These are phyloP conservation scores for Posidonia australis DNA, from an alignment of 106 monocot genomes.

Conservation along the genomic window DNA sequence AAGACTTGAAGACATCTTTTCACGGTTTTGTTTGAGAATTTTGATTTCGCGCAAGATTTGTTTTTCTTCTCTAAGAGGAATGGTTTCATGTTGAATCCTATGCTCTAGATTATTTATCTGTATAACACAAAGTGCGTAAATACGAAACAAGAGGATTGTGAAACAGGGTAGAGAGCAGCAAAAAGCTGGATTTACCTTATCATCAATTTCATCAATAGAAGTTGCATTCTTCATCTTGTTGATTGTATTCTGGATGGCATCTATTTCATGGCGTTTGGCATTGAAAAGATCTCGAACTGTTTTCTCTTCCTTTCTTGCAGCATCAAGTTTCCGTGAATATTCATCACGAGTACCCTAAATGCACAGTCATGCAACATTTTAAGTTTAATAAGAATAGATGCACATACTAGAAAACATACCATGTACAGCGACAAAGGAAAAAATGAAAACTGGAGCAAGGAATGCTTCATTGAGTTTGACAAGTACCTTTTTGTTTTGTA, in stretches of 20 bases:
- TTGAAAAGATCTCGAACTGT: conserved; percentile 17
- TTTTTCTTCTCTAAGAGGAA: conserved; percentile 61
- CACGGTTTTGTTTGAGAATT: conserved; percentile 37
- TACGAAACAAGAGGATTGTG: neutral
- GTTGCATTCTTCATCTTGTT: conserved; percentile 37
- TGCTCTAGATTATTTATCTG: conserved; percentile 51
- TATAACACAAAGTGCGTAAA: neutral
- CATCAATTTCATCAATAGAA: conserved; percentile 57
- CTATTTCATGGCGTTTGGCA: conserved; percentile 42
- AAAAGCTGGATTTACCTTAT: conserved; percentile 23
- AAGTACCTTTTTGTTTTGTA: conserved; percentile 45
- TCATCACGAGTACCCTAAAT: conserved; percentile 24
- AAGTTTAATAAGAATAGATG: neutral
- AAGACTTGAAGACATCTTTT: conserved; percentile 37
- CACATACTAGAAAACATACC: neutral
- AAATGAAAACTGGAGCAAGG: neutral
- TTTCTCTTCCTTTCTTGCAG: conserved; percentile 37
- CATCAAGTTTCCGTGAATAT: conserved; percentile 13
- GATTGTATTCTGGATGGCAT: conserved; percentile 22
- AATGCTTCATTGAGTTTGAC: neutral
- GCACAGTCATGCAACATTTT: neutral
- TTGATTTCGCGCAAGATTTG: conserved; percentile 53
- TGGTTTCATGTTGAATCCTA: conserved; percentile 58
- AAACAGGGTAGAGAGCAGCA: neutral
- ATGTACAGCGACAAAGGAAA: neutral